A percentile compares a stretch with the other conserved stretches of the same genome.
Conservation (phyloP, 179 eudicot species). For the Beta macrorhiza region DNA sequence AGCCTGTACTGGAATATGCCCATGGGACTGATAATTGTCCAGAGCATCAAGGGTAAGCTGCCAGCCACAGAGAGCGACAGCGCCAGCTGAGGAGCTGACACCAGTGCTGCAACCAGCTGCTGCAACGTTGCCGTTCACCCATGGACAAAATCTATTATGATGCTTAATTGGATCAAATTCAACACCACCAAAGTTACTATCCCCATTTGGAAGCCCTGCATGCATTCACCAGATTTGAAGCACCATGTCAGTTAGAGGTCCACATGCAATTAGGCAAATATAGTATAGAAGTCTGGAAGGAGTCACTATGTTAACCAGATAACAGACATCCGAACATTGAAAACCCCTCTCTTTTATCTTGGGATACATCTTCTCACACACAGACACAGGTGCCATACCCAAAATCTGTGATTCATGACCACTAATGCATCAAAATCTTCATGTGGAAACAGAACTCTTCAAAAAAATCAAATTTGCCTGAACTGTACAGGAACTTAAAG, state of each 20-base stretch:
- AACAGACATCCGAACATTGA: neutral
- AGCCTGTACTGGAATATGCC: constrained; percentile 75
- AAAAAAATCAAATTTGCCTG: neutral
- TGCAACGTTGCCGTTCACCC: constrained; percentile 99
- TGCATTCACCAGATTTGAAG: constrained; percentile 15
- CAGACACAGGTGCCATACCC: neutral
- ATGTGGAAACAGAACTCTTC: neutral
- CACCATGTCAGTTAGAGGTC: neutral
- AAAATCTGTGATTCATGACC: neutral
- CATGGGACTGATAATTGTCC: constrained; percentile 76
- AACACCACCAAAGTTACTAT: constrained; percentile 73
- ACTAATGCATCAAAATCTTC: neutral
- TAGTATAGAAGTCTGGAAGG: neutral
- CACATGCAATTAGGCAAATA: neutral
- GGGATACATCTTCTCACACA: neutral
- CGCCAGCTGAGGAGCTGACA: constrained; percentile 65
- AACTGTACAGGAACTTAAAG: neutral
- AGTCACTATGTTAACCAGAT: neutral
- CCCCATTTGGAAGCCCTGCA: constrained; percentile 85
- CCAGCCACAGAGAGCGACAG: constrained; percentile 94
- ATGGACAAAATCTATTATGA: constrained; percentile 90
- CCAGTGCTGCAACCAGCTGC: constrained; percentile 83
- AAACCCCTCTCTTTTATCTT: neutral
- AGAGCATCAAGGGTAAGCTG: constrained; percentile 95
- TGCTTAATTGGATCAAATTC: constrained; percentile 95